Evolutionary conservation across 108 stramenopile genomes (phyloP).

Genomic region (Cylindrotheca fusiformis): DNA sequence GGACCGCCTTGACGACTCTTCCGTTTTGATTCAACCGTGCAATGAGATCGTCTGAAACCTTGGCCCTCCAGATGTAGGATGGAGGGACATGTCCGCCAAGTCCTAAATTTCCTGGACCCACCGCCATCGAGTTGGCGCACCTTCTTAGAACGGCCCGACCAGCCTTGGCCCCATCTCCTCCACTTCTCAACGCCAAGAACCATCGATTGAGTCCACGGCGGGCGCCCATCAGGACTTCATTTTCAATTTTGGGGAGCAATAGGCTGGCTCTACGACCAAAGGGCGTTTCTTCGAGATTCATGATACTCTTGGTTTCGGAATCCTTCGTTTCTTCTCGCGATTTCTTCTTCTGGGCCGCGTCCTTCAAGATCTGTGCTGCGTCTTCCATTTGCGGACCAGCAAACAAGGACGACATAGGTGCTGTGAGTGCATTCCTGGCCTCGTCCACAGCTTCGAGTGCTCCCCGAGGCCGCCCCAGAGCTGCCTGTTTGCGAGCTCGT

Average conservation of each 20-base stretch:
- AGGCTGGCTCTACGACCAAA: slow-evolving; percentile 81
- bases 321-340: slow-evolving; percentile 20
- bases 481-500: slow-evolving; percentile 69
- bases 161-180: slow-evolving; percentile 88
- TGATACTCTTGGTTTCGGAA: slow-evolving; percentile 6
- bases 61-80: slow-evolving; percentile 80
- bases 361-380: slow-evolving; percentile 23
- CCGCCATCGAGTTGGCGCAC: slow-evolving; percentile 61
- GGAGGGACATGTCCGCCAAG: slow-evolving; percentile 81
- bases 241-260: slow-evolving; percentile 88
- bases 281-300: slow-evolving; percentile 80
- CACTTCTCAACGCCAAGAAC: slow-evolving; percentile 80
- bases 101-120: slow-evolving; percentile 73
- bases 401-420: slow-evolving; percentile 61
- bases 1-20: slow-evolving; percentile 67
- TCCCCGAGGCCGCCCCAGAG: slow-evolving; percentile 73
- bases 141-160: slow-evolving; percentile 80
- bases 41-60: slow-evolving; percentile 82
- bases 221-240: slow-evolving; percentile 83
- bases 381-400: slow-evolving; percentile 28
- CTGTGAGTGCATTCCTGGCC: slow-evolving; percentile 71
- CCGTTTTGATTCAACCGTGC: slow-evolving; percentile 70
- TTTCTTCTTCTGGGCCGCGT: slow-evolving; percentile 20
- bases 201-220: slow-evolving; percentile 80
- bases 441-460: slow-evolving; percentile 87